Evolutionary conservation across 352 stramenopile species (phyloP).

Genomic region (Globisporangium emineosum): DNA sequence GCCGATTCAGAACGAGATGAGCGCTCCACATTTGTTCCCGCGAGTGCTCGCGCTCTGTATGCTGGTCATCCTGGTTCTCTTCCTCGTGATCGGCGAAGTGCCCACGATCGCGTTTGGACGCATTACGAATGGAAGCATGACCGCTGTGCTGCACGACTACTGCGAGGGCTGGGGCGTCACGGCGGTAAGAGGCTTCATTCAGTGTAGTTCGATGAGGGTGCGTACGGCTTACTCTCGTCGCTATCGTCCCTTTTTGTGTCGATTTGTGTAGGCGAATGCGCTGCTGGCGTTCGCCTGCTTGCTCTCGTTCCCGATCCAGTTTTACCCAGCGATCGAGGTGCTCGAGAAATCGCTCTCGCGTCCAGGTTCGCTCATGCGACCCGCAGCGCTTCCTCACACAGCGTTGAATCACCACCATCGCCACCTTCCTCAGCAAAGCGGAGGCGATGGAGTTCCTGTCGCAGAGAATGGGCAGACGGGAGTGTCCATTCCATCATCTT

Average conservation of each 20-base stretch:
- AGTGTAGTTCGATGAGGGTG: background rate
- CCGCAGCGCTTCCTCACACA: constrained; percentile 28
- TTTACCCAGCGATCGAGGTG: constrained; percentile 74
- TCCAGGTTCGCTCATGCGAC: constrained; percentile 38
- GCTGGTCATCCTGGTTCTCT: constrained; percentile 68
- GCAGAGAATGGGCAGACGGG: constrained; percentile 6
- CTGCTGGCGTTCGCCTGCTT: constrained; percentile 70
- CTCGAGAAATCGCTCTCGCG: constrained; percentile 58
- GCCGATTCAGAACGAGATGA: constrained; percentile 80
- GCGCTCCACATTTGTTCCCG: constrained; percentile 48
- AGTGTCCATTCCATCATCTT: constrained; percentile 2
- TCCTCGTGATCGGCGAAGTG: constrained; percentile 68
- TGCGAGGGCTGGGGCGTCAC: constrained; percentile 66
- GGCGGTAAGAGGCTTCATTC: constrained; percentile 26
- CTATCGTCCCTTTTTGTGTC: no score
- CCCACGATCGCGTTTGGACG: constrained; percentile 64
- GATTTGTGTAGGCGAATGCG: constrained; percentile 61
- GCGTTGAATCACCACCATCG: constrained; percentile 10
- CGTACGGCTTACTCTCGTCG: background rate
- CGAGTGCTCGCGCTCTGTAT: constrained; percentile 56
- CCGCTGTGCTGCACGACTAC: constrained; percentile 67
- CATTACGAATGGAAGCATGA: constrained; percentile 80
- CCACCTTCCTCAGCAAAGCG: background rate
- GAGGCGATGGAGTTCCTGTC: background rate
- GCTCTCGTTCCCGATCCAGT: constrained; percentile 80